These are phyloP conservation scores for Lentinus polychrous DNA, from an alignment of 1,284 basidiomycete species.

Conservation along the genomic window DNA sequence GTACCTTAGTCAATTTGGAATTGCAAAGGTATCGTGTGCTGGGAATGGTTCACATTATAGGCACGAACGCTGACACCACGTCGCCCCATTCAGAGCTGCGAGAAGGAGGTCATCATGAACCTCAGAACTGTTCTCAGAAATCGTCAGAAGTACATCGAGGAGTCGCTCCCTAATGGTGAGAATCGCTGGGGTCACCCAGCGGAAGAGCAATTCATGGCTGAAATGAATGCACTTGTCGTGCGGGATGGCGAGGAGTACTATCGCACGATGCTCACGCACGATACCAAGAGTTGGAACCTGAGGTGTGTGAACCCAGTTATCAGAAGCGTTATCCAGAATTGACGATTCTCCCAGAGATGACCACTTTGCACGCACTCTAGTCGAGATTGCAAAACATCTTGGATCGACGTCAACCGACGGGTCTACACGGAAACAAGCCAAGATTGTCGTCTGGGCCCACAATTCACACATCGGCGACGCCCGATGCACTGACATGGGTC, in stretches of 20 bases:
- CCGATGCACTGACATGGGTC: slow-evolving; percentile 23
- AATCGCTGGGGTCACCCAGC: slow-evolving; percentile 11
- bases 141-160: slow-evolving; percentile 17
- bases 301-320: slow-evolving; percentile 9
- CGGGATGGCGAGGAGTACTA: slow-evolving; percentile 25
- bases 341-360: slow-evolving; percentile 17
- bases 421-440: slow-evolving; percentile 10
- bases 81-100: slow-evolving; percentile 19
- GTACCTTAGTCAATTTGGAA: slow-evolving; percentile 19
- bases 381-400: slow-evolving; percentile 16
- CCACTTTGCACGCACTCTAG: slow-evolving; percentile 21
- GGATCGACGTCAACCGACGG: slow-evolving; percentile 10
- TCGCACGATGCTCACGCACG: slow-evolving; percentile 21
- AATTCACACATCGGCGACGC: slow-evolving; percentile 26
- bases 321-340: not conserved
- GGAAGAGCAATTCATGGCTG: slow-evolving; percentile 23
- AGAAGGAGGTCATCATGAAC: slow-evolving; percentile 21
- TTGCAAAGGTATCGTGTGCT: slow-evolving; percentile 14
- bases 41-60: not conserved
- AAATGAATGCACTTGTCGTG: slow-evolving; percentile 25
- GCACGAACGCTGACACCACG: not conserved
- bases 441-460: slow-evolving; percentile 25
- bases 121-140: slow-evolving; percentile 17
- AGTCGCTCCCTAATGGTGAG: slow-evolving; percentile 10
- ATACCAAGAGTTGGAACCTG: slow-evolving; percentile 22